Conservation (phyloP, 371 early-diverging fungal genomes). For the Mortierella sp. region DNA sequence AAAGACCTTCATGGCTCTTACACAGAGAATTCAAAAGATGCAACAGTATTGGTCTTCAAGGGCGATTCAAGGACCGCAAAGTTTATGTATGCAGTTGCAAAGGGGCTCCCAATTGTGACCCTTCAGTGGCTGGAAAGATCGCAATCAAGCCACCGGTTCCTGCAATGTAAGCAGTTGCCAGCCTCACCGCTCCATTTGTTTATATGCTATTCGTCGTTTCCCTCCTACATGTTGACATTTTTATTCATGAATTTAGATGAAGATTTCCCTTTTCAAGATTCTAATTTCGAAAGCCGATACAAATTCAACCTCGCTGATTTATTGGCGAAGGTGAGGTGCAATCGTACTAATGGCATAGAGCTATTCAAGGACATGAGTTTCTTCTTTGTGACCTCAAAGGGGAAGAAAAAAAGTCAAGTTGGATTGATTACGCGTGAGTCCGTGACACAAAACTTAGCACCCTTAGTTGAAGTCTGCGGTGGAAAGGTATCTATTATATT, state of each 20-base stretch:
- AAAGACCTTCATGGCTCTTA: neutral
- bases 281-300: conserved; percentile 6
- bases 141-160: neutral
- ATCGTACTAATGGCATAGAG: neutral
- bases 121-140: conserved; percentile 15
- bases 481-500: conserved; percentile 12
- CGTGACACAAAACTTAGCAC: neutral
- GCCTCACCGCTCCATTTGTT: neutral
- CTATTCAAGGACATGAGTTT: conserved; percentile 10
- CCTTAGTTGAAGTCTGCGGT: conserved; percentile 21
- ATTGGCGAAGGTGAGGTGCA: neutral
- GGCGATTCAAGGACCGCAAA: conserved; percentile 11
- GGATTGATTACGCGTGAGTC: neutral
- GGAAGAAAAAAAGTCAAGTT: neutral
- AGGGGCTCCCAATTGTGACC: conserved; percentile 23
- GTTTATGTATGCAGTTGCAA: conserved; percentile 31
- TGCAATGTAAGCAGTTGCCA: conserved; percentile 13
- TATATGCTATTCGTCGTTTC: no score
- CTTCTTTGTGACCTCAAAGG: conserved; percentile 11
- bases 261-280: conserved; percentile 3
- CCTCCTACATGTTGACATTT: no score
- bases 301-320: conserved; percentile 9
- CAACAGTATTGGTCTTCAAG: conserved; percentile 14
- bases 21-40: conserved; percentile 2
- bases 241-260: conserved; percentile 2